Percentiles rank a stretch among this genome's conserved stretches.
Conservation (phyloP, 2,329 filamentous ascomycete species). For the Pseudopithomyces maydicus region DNA sequence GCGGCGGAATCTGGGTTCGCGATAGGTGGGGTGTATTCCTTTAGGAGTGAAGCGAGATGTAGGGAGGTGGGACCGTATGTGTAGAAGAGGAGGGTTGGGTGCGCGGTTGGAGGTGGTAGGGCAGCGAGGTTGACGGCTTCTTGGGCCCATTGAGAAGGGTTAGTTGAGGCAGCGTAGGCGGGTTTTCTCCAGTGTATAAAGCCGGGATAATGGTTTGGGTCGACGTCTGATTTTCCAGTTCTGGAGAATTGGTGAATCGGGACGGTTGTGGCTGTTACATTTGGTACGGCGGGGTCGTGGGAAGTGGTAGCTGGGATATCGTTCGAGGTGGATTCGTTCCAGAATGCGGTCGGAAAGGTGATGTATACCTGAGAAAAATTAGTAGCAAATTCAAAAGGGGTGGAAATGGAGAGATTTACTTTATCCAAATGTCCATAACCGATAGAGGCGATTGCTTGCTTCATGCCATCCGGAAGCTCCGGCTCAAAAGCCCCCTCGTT, state of each 20-base stretch:
- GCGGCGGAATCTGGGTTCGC: constrained; percentile 46
- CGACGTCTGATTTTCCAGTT: constrained; percentile 28
- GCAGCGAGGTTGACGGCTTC: constrained; percentile 78
- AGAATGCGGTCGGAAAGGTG: constrained; percentile 77
- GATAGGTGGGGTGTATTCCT: constrained; percentile 42
- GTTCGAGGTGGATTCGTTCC: constrained; percentile 54
- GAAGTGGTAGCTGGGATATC: not conserved
- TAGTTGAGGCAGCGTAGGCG: constrained; percentile 65
- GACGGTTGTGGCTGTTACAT: constrained; percentile 44
- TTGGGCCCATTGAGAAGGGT: constrained; percentile 71
- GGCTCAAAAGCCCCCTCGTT: constrained; percentile 61
- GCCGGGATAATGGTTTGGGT: constrained; percentile 57
- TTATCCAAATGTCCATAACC: constrained; percentile 76
- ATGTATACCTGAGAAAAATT: constrained; percentile 45
- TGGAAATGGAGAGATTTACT: constrained; percentile 47
- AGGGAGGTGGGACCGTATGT: constrained; percentile 61
- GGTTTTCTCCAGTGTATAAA: constrained; percentile 80
- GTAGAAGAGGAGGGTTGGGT: constrained; percentile 88
- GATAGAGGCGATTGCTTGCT: constrained; percentile 66
- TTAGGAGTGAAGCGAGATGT: constrained; percentile 34
- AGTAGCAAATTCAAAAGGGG: constrained; percentile 3
- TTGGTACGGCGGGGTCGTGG: constrained; percentile 31
- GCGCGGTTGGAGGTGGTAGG: constrained; percentile 61
- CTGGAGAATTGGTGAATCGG: constrained; percentile 39
- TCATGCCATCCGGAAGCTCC: constrained; percentile 61